A percentile compares a stretch with the other conserved stretches of the same genome.
These are phyloP conservation scores for Fomes fomentarius DNA, from an alignment of 1,284 basidiomycete genomes.

Conservation along the genomic window DNA sequence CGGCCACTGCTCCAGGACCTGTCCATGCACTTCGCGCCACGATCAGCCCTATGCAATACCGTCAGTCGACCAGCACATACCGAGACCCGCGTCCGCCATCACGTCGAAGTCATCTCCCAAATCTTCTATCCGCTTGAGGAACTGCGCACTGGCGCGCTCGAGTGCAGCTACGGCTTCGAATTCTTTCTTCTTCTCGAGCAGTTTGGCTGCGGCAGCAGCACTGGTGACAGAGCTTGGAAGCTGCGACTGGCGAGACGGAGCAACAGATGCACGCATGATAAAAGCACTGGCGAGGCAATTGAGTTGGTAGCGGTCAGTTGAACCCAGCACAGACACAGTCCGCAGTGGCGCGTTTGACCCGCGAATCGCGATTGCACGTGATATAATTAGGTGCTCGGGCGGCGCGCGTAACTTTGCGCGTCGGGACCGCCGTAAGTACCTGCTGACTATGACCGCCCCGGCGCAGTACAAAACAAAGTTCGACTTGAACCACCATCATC, in stretches of 20 bases:
- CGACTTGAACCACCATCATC: neutral
- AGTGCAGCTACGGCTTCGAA: conserved; percentile 74
- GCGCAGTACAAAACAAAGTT: too few species aligned
- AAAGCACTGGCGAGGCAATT: too few species aligned
- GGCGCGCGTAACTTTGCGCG: too few species aligned
- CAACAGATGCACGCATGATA: conserved; percentile 60
- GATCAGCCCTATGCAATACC: neutral
- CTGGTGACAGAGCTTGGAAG: conserved; percentile 43
- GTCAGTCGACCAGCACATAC: conserved; percentile 54
- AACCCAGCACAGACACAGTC: too few species aligned
- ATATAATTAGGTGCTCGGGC: too few species aligned
- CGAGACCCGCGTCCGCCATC: conserved; percentile 75
- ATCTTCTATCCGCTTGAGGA: conserved; percentile 67
- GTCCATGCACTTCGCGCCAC: conserved; percentile 60
- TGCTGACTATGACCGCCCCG: too few species aligned
- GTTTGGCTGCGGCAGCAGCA: conserved; percentile 53
- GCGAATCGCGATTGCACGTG: too few species aligned
- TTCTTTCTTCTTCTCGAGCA: conserved; percentile 80
- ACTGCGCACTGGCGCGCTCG: conserved; percentile 62
- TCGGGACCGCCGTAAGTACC: too few species aligned
- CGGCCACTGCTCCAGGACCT: conserved; percentile 80
- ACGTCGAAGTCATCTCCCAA: conserved; percentile 72
- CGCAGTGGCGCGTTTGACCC: too few species aligned
- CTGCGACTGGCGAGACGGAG: conserved; percentile 54
- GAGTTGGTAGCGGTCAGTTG: too few species aligned